A percentile compares a stretch with the other conserved stretches of the same genome.
These are phyloP conservation scores for Aspergillus vadensis DNA, from an alignment of 2,329 filamentous ascomycete species.

Conservation along the genomic window DNA sequence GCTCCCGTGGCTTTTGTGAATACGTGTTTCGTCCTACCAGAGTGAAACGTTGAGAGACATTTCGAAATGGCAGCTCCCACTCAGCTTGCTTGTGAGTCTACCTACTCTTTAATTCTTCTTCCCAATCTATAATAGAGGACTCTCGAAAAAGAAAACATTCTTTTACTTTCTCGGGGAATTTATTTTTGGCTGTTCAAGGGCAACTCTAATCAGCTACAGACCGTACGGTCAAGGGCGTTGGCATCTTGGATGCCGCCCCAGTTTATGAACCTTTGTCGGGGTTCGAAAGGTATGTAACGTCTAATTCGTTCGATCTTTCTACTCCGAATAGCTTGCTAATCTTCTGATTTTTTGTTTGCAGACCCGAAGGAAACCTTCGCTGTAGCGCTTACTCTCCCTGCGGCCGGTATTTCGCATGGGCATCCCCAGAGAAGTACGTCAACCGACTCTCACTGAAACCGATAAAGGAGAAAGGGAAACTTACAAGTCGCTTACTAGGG, in stretches of 20 bases:
- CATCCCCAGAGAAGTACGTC: conserved; percentile 71
- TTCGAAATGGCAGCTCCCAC: conserved; percentile 76
- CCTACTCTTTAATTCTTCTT: background rate
- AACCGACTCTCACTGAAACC: background rate
- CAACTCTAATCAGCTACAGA: conserved; percentile 51
- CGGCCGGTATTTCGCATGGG: conserved; percentile 95
- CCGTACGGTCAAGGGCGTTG: conserved; percentile 95
- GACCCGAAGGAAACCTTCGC: conserved; percentile 90
- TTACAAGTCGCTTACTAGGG: conserved; percentile 50
- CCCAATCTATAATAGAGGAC: background rate
- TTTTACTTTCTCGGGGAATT: background rate
- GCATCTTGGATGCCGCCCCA: conserved; percentile 87
- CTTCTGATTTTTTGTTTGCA: conserved; percentile 38
- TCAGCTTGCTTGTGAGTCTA: conserved; percentile 79
- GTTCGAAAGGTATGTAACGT: conserved; percentile 60
- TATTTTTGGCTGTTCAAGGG: background rate
- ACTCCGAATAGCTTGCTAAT: conserved; percentile 8
- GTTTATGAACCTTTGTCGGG: conserved; percentile 82
- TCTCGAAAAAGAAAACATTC: too few relatives aligned
- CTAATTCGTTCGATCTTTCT: background rate
- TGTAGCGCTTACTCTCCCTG: conserved; percentile 95
- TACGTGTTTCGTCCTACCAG: conserved; percentile 10
- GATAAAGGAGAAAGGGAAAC: conserved; percentile 1
- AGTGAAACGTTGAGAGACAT: conserved; percentile 11
- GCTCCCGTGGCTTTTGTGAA: conserved; percentile 8